Base-by-base conservation (phyloP, 139 green algal genomes). In the Limnomonas spitsbergensis region DNA sequence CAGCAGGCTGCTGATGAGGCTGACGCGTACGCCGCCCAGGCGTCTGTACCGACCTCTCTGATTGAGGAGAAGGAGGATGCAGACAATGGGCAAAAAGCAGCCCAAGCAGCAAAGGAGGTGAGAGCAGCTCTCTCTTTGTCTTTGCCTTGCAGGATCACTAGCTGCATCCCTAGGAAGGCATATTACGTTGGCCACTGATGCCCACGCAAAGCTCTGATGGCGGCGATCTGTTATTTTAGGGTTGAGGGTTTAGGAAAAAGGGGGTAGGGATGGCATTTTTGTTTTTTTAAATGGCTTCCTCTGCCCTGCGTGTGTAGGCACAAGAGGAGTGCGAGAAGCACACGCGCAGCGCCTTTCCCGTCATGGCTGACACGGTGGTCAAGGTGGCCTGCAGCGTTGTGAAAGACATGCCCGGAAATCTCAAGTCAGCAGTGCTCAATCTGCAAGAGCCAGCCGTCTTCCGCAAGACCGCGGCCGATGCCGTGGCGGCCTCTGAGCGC, bases 341-440 rank as follows among this genome's bases (percentile, higher is more conserved):
- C 56, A 70, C 56, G 29, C 56, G 56, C 56, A 70, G 56, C 56
- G 56, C 56, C 29, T 70, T 70, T 36, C 56, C 56, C 29, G 4
- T 70, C 7, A 70, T 70, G 56, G 56, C 56, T 35, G 56, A 70
- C n/a, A 20, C 56, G 9, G 56, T 70, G n/a, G 29, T 36, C 14
- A 32, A 37, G 56, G 56, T 32, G 29, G 56, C 56, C 6, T 7
- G 7, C 14, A 24, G 24, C 56, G 56, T 70, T 7, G 56, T 70
- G 29, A 32, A 70, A 20, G 56, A 70, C 56, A 70, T 70, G 56
- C 56, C 9, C 27, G 4, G 4, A 4, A 34, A 4, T 37, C 56
- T 70, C n/a, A 24, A 70, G 56, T 4, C 7, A 7, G 56, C 24
- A 37, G 24, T 35, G 9, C n/a, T 14, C 4, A 4, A 36, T 7